A percentile compares a stretch with the other conserved stretches of the same genome.
Conservation (phyloP, 2,329 filamentous ascomycete genomes). For the Cytospora piceae region DNA sequence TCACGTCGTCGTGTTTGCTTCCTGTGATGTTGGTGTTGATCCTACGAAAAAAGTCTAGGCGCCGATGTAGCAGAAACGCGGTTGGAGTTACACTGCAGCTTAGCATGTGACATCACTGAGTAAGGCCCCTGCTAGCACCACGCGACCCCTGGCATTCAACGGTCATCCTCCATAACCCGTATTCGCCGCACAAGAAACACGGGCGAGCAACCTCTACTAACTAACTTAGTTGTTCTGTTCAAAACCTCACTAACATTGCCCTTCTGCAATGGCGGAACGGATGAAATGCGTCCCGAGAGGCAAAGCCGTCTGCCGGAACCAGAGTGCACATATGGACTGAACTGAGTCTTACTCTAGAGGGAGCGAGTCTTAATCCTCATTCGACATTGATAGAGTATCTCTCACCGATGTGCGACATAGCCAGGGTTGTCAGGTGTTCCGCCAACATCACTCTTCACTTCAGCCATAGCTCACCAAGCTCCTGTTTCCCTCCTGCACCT, state of each 20-base stretch:
- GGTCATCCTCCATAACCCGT: too few relatives aligned
- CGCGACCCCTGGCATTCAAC: slow-evolving; percentile 1
- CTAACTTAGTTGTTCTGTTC: too few relatives aligned
- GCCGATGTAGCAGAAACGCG: not conserved
- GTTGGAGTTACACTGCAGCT: not conserved
- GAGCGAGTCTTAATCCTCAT: too few relatives aligned
- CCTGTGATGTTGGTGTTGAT: not conserved
- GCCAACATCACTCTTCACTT: slow-evolving; percentile 8
- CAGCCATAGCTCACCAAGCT: slow-evolving; percentile 26
- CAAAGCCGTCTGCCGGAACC: too few relatives aligned
- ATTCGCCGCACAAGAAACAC: too few relatives aligned
- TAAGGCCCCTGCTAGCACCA: not conserved
- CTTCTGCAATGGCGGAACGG: too few relatives aligned
- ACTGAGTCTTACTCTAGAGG: too few relatives aligned
- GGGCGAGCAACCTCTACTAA: too few relatives aligned
- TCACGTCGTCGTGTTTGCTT: not conserved
- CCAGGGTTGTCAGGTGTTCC: not conserved
- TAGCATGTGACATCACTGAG: slow-evolving; percentile 30
- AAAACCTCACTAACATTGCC: too few relatives aligned
- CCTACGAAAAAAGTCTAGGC: not conserved
- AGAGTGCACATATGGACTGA: too few relatives aligned
- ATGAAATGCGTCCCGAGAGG: too few relatives aligned
- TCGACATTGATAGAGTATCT: too few relatives aligned
- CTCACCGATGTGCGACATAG: not conserved
- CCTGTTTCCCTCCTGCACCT: slow-evolving; percentile 14